A percentile compares a stretch with the other conserved stretches of the same genome.
Conservation (phyloP, 257 asterid species). For the Cinchona pubescens region DNA sequence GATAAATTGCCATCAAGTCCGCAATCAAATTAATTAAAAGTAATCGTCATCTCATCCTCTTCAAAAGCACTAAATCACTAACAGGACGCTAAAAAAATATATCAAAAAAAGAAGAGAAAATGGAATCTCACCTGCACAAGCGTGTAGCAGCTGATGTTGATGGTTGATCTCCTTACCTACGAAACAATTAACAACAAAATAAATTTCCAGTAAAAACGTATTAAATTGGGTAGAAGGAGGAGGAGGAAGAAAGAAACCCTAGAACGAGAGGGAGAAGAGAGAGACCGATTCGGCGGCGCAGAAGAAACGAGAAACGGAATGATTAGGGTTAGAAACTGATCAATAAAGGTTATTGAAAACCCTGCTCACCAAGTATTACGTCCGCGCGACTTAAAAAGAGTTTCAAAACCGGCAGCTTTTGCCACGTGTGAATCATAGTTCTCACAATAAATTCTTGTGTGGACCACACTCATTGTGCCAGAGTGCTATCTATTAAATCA, state of each 20-base stretch:
- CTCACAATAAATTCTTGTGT: too few relatives aligned
- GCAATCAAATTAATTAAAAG: constrained; percentile 31
- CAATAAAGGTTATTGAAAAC: too few relatives aligned
- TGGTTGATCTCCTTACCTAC: background rate
- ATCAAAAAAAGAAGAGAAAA: background rate
- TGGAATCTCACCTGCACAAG: background rate
- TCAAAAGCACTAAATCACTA: background rate
- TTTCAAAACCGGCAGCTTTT: too few relatives aligned
- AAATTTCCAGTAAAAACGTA: too few relatives aligned
- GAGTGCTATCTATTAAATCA: too few relatives aligned
- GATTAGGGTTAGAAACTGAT: too few relatives aligned
- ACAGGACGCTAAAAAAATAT: background rate
- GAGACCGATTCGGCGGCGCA: background rate
- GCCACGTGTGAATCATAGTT: too few relatives aligned
- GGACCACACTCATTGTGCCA: too few relatives aligned
- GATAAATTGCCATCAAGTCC: constrained; percentile 46
- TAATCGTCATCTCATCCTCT: constrained; percentile 26
- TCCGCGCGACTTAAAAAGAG: too few relatives aligned
- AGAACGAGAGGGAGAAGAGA: background rate
- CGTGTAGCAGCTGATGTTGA: background rate
- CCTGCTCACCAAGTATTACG: too few relatives aligned
- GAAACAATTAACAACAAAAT: background rate
- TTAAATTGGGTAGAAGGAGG: too few relatives aligned
- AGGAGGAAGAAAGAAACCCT: background rate
- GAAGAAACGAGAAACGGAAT: background rate